Base-by-base conservation (phyloP, 495 filamentous ascomycete species). In the Trichocladium uniseriatum region DNA sequence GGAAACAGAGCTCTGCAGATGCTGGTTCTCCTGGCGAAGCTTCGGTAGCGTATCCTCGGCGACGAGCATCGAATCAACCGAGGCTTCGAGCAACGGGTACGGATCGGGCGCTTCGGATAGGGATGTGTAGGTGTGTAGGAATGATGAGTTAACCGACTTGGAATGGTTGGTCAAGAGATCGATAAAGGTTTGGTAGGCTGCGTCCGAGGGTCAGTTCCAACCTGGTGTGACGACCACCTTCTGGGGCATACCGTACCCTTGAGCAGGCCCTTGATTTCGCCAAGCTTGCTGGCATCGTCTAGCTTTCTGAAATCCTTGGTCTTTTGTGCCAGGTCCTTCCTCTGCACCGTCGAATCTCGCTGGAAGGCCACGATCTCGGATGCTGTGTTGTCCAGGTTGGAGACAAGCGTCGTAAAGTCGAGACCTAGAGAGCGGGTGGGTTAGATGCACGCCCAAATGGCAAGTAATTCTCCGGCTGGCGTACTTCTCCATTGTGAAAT, bases 231-330 rank as follows among this genome's bases (percentile, higher is more conserved):
- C 37, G 21, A 10, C 16, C 15, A 14, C 40, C 1, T 31, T 21
- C 0, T 15, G 15, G 16, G 15, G 13, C 13, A 51, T 19, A 8
- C 14, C 58, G 39, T 63, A 89, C 86, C 82, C 73, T 95, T 97
- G 20, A 99, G 69, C 35, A 99, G 70, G 28, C 80, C 76, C 70
- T 97, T 97, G 68, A 88, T 82, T 60, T 99, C 94, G 1, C 70
- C 70, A 16, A 96, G 73, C 66, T 96, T 97, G 32, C 78, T 80
- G 10, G 86, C 75, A 71, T 99, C 94, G 47, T 97, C 92, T 3
- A 95, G 77, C 65, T 96, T 99, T 53, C 89, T 73, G 57, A 95
- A 99, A 63, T 97, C 92, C 62, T 97, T 99, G 3, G 92, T 99
- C 72, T 95, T 97, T 66, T 95, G 90, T 14, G 92, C 92, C 15